Evolutionary conservation across 1,284 basidiomycete species (phyloP).

Genomic region (Sanghuangporus sanghuang): DNA sequence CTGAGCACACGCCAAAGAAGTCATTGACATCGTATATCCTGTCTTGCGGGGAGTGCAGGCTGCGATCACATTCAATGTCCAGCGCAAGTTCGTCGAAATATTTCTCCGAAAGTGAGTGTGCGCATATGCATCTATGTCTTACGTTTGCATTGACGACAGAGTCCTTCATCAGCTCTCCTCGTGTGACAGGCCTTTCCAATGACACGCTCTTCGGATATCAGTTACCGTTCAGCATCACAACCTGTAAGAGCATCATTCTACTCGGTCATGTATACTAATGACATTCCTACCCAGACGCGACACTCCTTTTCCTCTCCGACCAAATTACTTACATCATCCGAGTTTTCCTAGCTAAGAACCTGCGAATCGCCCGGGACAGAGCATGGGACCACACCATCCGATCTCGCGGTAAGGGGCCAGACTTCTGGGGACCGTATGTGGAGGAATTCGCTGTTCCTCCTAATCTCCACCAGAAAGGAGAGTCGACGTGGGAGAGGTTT

Average conservation of each 20-base stretch:
- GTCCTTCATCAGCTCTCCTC: constrained; percentile 44
- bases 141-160: neutral
- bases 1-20: neutral
- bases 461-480: constrained; percentile 24
- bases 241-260: constrained; percentile 41
- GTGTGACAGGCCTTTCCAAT: constrained; percentile 58
- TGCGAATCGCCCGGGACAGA: constrained; percentile 68
- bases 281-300: constrained; percentile 53
- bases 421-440: constrained; percentile 86
- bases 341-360: constrained; percentile 78
- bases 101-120: constrained; percentile 57
- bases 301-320: constrained; percentile 63
- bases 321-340: constrained; percentile 70
- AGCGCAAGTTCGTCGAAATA: constrained; percentile 54
- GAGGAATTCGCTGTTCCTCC: constrained; percentile 84
- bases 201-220: constrained; percentile 59
- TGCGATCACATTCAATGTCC: constrained; percentile 57
- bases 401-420: constrained; percentile 70
- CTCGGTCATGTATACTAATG: neutral
- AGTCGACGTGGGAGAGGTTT: constrained; percentile 33
- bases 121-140: neutral
- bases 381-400: constrained; percentile 78
- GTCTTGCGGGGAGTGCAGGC: constrained; percentile 36
- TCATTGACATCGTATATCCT: neutral
- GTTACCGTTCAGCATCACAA: constrained; percentile 60